Evolutionary conservation across 2,329 filamentous ascomycete species (phyloP), one percentile per base, ranked within the genome.

Genomic region (Hirsutella rhossiliensis): DNA sequence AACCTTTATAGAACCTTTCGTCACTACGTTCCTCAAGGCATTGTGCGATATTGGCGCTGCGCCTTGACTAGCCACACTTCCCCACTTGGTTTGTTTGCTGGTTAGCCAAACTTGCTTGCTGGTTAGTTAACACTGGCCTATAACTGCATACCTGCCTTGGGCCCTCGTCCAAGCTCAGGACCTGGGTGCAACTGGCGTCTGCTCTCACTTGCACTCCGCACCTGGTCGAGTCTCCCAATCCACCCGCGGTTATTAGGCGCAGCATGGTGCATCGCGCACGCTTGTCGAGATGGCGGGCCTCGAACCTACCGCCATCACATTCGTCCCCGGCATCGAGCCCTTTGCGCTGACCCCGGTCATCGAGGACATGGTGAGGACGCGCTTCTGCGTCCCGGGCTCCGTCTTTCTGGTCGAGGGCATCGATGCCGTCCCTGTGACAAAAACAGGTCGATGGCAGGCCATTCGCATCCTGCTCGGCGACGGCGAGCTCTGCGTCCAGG

Each of bases 401-500:
- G 50, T 76, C 41, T 70, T 77, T 31, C 61, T 76, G 0, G 68
- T 77, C 32, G 69, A 73, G 46, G 62, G 59, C 39, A 46, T 73
- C n/a, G 62, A 71, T 12, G 43, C 51, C 15, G 47, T 62, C 1
- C 54, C 64, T 1, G 56, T 69, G 0, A 61, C 66, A 1, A 43
- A 48, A 6, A 58, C 54, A 3, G 58, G 52, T 15, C 53, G 61
- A 54, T 68, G 68, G 63, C 67, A 71, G 29, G 60, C 62, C 2
- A 52, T 75, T 1, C 63, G 72, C 2, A 49, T 78, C 11, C 43
- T 76, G 0, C 63, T 78, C 0, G 69, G 73, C 32, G 74, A 78
- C 48, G 72, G 73, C 1, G 62, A 69, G 50, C 54, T 75, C 4
- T 76, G 70, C 49, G 63, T 78, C n/a, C 73, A 78, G 53, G 72